Evolutionary conservation across 2,329 filamentous ascomycete genomes (phyloP).

Genomic region (Zymoseptoria brevis): DNA sequence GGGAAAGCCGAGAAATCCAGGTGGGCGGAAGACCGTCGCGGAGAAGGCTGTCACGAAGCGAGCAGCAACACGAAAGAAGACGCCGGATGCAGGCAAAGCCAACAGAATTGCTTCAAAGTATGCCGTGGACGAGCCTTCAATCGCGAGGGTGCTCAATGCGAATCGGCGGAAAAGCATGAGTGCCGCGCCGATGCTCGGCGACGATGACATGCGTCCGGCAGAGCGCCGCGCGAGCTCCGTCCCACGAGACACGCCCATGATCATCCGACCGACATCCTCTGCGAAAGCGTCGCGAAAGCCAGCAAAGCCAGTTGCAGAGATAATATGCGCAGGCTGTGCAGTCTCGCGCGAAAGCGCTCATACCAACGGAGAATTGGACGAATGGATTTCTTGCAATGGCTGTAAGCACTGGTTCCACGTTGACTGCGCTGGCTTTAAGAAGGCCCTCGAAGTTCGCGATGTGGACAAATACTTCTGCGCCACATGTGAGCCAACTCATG

Average conservation of each 20-base stretch:
- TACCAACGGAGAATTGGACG: conserved; percentile 43
- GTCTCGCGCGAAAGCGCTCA: conserved; percentile 45
- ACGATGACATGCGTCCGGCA: not conserved
- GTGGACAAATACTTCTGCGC: conserved; percentile 62
- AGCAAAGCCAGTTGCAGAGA: conserved; percentile 31
- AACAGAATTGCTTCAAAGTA: conserved; percentile 14
- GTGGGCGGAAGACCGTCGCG: conserved; percentile 26
- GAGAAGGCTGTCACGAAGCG: conserved; percentile 30
- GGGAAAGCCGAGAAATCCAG: conserved; percentile 38
- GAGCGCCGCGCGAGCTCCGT: conserved; percentile 21
- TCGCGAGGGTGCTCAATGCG: conserved; percentile 6
- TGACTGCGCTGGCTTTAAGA: conserved; percentile 58
- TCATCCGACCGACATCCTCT: conserved; percentile 17
- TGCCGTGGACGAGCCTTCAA: conserved; percentile 6
- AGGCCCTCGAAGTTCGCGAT: conserved; percentile 54
- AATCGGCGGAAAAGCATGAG: conserved; percentile 24
- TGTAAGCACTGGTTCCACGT: conserved; percentile 64
- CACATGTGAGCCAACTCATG: conserved; percentile 51
- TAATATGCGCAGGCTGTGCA: conserved; percentile 50
- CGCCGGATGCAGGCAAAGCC: conserved; percentile 27
- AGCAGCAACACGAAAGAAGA: conserved; percentile 28
- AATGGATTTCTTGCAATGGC: conserved; percentile 61
- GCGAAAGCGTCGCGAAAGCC: conserved; percentile 21
- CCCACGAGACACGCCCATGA: conserved; percentile 22
- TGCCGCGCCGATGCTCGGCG: not conserved